A percentile compares a stretch with the other conserved stretches of the same genome.
Conservation (phyloP, 1,284 basidiomycete genomes). For the Austroboletus niveus region DNA sequence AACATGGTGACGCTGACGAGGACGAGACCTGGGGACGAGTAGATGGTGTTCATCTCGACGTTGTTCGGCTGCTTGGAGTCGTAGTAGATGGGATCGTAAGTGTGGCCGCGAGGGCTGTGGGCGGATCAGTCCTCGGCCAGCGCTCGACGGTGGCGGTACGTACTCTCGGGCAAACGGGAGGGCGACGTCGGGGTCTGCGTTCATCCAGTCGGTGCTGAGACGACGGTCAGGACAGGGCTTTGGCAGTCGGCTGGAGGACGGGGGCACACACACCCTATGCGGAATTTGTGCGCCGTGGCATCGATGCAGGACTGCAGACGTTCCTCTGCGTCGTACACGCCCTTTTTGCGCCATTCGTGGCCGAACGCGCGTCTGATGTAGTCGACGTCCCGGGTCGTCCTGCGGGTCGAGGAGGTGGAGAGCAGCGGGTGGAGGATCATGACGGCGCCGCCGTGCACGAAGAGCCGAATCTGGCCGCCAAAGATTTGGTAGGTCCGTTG, state of each 20-base stretch:
- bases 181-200: slow-evolving; percentile 63
- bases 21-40: slow-evolving; percentile 47
- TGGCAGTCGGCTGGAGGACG: background rate
- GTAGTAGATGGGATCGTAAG: slow-evolving; percentile 58
- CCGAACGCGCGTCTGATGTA: slow-evolving; percentile 60
- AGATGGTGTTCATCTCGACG: slow-evolving; percentile 55
- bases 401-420: slow-evolving; percentile 40
- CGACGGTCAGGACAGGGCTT: slow-evolving; percentile 1
- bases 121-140: background rate
- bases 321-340: slow-evolving; percentile 48
- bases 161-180: slow-evolving; percentile 61
- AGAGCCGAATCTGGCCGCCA: slow-evolving; percentile 48
- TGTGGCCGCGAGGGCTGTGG: slow-evolving; percentile 37
- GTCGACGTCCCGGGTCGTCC: slow-evolving; percentile 62
- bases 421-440: slow-evolving; percentile 60
- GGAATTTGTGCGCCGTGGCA: slow-evolving; percentile 48
- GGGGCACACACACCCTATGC: slow-evolving; percentile 40
- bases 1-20: slow-evolving; percentile 62
- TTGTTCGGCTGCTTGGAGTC: slow-evolving; percentile 51
- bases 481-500: slow-evolving; percentile 43
- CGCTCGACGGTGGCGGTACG: slow-evolving; percentile 29
- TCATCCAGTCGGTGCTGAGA: slow-evolving; percentile 64
- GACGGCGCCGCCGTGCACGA: slow-evolving; percentile 66
- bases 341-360: slow-evolving; percentile 47
- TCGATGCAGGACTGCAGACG: slow-evolving; percentile 55